These are phyloP conservation scores for Pseudotulostoma volvatum DNA, from an alignment of 495 filamentous ascomycete genomes.

Conservation along the genomic window DNA sequence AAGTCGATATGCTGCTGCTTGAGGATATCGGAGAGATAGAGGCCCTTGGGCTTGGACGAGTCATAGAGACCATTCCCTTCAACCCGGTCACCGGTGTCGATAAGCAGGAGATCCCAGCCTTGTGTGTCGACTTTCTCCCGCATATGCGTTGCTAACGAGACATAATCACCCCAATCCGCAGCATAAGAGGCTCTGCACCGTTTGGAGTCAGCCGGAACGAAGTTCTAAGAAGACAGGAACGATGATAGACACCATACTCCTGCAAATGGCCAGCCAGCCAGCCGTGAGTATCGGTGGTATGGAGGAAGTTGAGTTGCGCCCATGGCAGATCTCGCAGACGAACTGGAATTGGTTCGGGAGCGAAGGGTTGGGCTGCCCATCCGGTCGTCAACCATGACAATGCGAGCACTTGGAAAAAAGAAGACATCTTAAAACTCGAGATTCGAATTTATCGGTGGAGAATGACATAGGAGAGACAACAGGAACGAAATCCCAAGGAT, in stretches of 20 bases:
- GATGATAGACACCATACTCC: constrained; percentile 38
- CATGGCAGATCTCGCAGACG: constrained; percentile 72
- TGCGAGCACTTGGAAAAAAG: constrained; percentile 7
- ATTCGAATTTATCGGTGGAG: no score
- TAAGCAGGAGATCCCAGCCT: constrained; percentile 67
- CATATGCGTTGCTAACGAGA: constrained; percentile 80
- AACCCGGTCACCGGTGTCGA: constrained; percentile 88
- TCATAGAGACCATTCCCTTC: constrained; percentile 98
- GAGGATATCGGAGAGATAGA: constrained; percentile 75
- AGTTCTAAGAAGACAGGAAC: constrained; percentile 1
- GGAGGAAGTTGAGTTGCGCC: constrained; percentile 87
- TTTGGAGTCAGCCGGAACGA: constrained; percentile 13
- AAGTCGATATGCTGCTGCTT: constrained; percentile 69
- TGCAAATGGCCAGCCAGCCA: constrained; percentile 90
- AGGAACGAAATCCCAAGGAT: constrained; percentile 1
- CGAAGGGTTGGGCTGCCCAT: constrained; percentile 58
- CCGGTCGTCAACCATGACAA: constrained; percentile 10
- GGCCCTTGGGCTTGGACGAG: constrained; percentile 68
- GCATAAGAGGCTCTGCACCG: constrained; percentile 59
- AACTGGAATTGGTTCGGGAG: constrained; percentile 59
- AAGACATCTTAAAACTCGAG: no score
- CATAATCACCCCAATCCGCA: constrained; percentile 94
- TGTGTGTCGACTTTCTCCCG: constrained; percentile 56
- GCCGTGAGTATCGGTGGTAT: constrained; percentile 89
- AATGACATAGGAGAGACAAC: constrained; percentile 2